Percentiles rank a stretch among this genome's conserved stretches.
Conservation (phyloP, 2,329 filamentous ascomycete genomes). For the Chaetomium sp. region DNA sequence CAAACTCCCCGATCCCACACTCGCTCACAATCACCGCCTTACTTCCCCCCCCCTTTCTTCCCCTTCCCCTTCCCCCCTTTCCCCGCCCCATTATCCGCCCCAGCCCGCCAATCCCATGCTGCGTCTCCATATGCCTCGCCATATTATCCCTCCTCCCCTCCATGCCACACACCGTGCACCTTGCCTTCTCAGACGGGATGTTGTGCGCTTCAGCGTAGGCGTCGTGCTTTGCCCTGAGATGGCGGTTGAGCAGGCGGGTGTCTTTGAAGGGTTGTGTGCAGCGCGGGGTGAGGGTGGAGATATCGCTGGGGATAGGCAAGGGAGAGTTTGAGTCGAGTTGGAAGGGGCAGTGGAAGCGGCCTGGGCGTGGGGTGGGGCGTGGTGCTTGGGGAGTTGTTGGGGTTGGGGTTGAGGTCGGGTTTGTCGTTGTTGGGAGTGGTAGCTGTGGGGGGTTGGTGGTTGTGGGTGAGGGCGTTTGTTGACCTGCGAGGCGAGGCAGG, state of each 20-base stretch:
- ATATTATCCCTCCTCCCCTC: constrained; percentile 21
- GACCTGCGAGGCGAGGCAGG: too few relatives aligned
- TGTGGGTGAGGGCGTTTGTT: not conserved
- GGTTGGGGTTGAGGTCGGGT: not conserved
- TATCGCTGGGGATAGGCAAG: not conserved
- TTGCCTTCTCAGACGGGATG: constrained; percentile 12
- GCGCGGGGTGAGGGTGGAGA: not conserved
- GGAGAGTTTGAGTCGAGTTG: not conserved
- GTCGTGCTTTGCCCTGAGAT: constrained; percentile 21
- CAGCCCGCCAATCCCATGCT: not conserved
- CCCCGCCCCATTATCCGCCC: not conserved
- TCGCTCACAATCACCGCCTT: not conserved
- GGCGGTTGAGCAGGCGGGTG: constrained; percentile 19
- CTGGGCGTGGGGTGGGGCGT: not conserved
- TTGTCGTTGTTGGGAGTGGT: not conserved
- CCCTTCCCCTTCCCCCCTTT: not conserved
- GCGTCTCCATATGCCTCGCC: constrained; percentile 10
- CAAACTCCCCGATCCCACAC: too few relatives aligned
- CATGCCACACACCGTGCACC: constrained; percentile 15
- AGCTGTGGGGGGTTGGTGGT: not conserved
- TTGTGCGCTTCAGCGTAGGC: constrained; percentile 9
- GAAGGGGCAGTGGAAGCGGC: not conserved
- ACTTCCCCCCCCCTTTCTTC: not conserved
- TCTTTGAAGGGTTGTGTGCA: constrained; percentile 18
- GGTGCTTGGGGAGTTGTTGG: not conserved